phyloP scores from a whole-genome alignment of 75 land plant species.

The Ceratopteris richardii region DNA sequence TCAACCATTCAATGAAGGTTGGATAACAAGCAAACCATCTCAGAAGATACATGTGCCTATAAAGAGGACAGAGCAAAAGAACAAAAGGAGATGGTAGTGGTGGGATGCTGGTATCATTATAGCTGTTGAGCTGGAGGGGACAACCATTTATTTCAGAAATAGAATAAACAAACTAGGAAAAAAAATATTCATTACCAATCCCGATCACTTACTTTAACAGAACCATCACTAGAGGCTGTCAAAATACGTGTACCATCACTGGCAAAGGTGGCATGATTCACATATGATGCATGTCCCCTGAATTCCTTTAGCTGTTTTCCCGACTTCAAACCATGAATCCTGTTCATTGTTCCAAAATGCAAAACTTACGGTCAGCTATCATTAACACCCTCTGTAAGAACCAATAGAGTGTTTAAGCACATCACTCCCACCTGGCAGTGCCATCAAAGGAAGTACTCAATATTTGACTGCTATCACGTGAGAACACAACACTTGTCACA shows the following conservation, averaged over 20 bases:
- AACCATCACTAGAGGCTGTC: conserved; percentile 97
- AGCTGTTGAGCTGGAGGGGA: too few species aligned
- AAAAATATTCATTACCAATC: too few species aligned
- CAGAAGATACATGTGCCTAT: too few species aligned
- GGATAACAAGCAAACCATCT: too few species aligned
- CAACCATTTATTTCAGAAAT: too few species aligned
- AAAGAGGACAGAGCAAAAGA: too few species aligned
- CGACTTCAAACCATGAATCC: conserved; percentile 95
- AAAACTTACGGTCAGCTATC: background rate
- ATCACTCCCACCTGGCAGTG: conserved; percentile 68
- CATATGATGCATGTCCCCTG: conserved; percentile 93
- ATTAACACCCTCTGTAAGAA: too few species aligned
- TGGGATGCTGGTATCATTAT: too few species aligned
- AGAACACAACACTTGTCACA: conserved; percentile 85
- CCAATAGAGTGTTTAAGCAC: background rate
- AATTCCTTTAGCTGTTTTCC: conserved; percentile 93
- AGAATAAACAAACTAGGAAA: too few species aligned
- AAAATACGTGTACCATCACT: conserved; percentile 82
- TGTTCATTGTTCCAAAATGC: conserved; percentile 22
- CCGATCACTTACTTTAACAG: conserved; percentile 61
- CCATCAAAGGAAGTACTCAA: conserved; percentile 91
- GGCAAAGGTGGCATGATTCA: conserved; percentile 89
- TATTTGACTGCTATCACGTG: conserved; percentile 88
- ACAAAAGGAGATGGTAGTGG: too few species aligned
- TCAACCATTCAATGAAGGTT: too few species aligned